Evolutionary conservation across 495 filamentous ascomycete species (phyloP), one percentile per base, ranked within the genome.

Genomic region (Trichoderma erinaceum): DNA sequence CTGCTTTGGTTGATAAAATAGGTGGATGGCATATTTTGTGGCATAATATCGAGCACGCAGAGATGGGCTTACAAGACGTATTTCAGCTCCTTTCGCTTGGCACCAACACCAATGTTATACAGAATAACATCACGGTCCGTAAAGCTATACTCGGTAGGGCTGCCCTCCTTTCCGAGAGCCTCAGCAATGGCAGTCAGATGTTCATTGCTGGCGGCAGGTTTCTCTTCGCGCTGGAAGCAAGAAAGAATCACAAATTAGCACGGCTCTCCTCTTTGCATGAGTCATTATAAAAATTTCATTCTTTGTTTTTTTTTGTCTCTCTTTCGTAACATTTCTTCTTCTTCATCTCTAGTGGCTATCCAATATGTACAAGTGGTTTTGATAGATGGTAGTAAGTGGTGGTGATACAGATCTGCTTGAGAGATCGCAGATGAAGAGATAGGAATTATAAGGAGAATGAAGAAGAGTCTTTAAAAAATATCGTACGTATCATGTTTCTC

Each of bases 101-200:
- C 95, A 67, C 95, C 95, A 72, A 99, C 74, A 65, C 96, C 93
- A 61, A 99, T 85, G 79, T 97, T 98, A 83, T 99, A 99, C 41
- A 99, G 87, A 71, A 96, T 95, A 66, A 91, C 84, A 76, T 98
- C 96, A 70, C 85, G 87, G 71, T 98, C 93, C 67, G 87, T 86
- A 75, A 91, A 98, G 68, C 81, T 81, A 80, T 91, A 98, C 71
- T 89, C 83, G 50, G 92, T 90, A n/a, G 90, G 90, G 48, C 88
- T 82, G 29, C 87, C 83, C 71, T 90, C 81, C 43, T 87, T 76
- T 67, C 87, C 82, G 84, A 92, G 90, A 52, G 92, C 91, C 74
- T 87, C 85, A 76, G 90, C 86, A 70, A 97, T 97, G 71, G 87
- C 88, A 35, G 81, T 79, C 27, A 96, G 83, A 72, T 85, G 80